Conservation (phyloP, 192 early-diverging fungal genomes). For the Podila horticola region DNA sequence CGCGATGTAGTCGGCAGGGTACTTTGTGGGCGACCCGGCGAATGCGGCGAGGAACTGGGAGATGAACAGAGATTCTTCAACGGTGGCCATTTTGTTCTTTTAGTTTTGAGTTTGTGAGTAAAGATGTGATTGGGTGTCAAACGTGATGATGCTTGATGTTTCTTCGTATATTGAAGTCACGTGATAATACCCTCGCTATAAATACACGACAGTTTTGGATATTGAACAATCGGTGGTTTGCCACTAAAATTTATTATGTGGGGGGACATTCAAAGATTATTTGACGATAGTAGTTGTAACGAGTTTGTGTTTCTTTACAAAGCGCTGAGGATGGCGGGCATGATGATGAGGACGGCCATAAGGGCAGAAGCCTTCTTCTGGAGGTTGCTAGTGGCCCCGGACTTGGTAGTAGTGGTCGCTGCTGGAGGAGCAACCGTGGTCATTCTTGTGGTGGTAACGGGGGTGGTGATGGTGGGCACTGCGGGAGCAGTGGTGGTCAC, state of each 20-base stretch:
- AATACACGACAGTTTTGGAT: too few species aligned
- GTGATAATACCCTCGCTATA: too few species aligned
- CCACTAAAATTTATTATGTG: too few species aligned
- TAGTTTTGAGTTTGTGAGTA: neutral
- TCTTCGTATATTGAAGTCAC: too few species aligned
- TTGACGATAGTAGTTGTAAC: too few species aligned
- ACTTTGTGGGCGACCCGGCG: constrained; percentile 24
- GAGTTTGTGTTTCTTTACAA: constrained; percentile 4
- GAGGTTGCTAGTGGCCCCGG: constrained; percentile 14
- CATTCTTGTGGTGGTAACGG: neutral
- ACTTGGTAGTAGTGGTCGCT: constrained; percentile 7
- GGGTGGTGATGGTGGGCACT: neutral
- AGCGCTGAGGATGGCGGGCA: constrained; percentile 35
- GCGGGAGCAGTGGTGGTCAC: constrained; percentile 3
- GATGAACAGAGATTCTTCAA: constrained; percentile 50
- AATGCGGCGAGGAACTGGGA: constrained; percentile 47
- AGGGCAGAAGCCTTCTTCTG: constrained; percentile 29
- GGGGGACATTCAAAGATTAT: too few species aligned
- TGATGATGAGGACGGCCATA: constrained; percentile 19
- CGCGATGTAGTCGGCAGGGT: constrained; percentile 24
- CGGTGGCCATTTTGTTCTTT: constrained; percentile 26
- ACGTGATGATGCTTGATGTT: neutral
- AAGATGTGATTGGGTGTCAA: neutral
- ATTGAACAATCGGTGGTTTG: too few species aligned
- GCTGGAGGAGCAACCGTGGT: neutral